Conservation (phyloP, 2,329 filamentous ascomycete species). For the Calonectria fujianensis region DNA sequence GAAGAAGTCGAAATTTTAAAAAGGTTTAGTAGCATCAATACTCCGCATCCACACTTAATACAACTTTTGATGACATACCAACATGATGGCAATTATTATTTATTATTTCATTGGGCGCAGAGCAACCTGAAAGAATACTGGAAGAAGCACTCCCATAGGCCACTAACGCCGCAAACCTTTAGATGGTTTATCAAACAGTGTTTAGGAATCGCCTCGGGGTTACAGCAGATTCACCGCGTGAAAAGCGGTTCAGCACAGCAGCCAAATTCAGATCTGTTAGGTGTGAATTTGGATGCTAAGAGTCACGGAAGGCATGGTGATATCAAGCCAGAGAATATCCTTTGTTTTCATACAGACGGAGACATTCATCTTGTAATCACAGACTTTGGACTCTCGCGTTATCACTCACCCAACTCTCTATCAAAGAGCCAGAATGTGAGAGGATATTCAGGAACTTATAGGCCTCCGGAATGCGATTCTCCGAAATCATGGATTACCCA, state of each 20-base stretch:
- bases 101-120: background rate
- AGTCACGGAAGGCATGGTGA: background rate
- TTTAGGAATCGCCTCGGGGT: background rate
- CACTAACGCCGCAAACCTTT: background rate
- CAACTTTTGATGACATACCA: background rate
- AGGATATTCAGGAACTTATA: background rate
- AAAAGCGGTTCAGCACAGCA: background rate
- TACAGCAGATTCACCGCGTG: background rate
- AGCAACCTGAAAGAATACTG: slow-evolving; percentile 6
- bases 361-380: background rate
- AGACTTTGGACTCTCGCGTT: background rate
- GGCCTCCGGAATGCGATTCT: background rate
- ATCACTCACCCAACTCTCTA: background rate
- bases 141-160: background rate
- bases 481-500: background rate
- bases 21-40: background rate
- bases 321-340: slow-evolving; percentile 3
- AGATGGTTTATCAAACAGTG: background rate
- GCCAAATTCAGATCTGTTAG: background rate
- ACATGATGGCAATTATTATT: background rate
- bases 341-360: background rate
- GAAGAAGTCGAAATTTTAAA: background rate
- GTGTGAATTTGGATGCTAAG: background rate
- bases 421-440: background rate
- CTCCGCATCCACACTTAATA: background rate